phyloP scores from a whole-genome alignment of 371 early-diverging fungal genomes.

The Dentiscutata heterogama region DNA sequence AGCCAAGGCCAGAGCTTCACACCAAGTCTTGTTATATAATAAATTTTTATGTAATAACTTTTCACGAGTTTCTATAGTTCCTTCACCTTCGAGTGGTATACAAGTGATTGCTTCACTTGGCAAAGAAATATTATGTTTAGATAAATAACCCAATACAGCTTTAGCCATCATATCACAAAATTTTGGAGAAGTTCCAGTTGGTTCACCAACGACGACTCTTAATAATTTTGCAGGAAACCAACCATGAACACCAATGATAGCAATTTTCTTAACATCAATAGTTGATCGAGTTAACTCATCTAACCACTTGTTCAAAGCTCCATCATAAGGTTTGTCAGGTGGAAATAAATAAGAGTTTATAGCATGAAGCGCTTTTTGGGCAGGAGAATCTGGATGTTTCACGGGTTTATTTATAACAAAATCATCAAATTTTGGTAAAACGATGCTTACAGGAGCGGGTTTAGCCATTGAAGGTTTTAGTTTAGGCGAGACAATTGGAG shows the following conservation, averaged over 20 bases:
- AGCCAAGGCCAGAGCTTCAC: conserved; percentile 64
- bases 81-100: conserved; percentile 92
- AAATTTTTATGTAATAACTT: conserved; percentile 75
- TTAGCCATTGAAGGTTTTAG: conserved; percentile 20
- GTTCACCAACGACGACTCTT: conserved; percentile 82
- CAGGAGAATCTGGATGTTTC: conserved; percentile 5
- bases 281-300: conserved; percentile 41
- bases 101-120: conserved; percentile 67
- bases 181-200: conserved; percentile 88
- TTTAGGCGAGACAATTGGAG: neutral
- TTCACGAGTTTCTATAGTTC: conserved; percentile 87
- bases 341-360: conserved; percentile 45
- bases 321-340: conserved; percentile 4
- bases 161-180: conserved; percentile 89
- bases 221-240: conserved; percentile 35
- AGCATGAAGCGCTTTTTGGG: conserved; percentile 32
- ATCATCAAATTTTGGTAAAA: conserved; percentile 41
- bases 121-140: conserved; percentile 62
- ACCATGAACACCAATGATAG: conserved; percentile 45
- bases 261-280: conserved; percentile 38
- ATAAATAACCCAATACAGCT: conserved; percentile 68
- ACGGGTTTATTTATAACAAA: neutral
- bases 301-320: conserved; percentile 9
- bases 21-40: conserved; percentile 58
- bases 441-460: conserved; percentile 1